Percentiles rank a stretch among this genome's conserved stretches.
These are phyloP conservation scores for Lichtheimia hyalospora DNA, from an alignment of 371 early-diverging fungal species.

Conservation along the genomic window DNA sequence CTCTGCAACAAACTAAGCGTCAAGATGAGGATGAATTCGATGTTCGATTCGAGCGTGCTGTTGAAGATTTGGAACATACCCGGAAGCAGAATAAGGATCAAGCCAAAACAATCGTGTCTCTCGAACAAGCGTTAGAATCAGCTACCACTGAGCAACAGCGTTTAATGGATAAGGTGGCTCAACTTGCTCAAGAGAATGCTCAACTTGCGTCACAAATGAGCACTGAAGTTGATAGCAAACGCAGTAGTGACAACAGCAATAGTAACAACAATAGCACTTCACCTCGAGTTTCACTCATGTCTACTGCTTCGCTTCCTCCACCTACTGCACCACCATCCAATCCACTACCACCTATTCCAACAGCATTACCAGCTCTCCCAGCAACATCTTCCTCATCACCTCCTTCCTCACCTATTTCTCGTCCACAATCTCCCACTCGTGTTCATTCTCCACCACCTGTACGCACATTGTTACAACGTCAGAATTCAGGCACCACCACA, in stretches of 20 bases:
- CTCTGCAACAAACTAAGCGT: constrained; percentile 7
- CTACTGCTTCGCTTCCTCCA: constrained; percentile 25
- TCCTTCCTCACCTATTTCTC: background rate
- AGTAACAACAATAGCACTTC: background rate
- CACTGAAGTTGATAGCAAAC: constrained; percentile 7
- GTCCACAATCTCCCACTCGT: constrained; percentile 2
- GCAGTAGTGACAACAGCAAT: constrained; percentile 13
- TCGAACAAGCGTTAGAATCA: background rate
- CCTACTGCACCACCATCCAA: constrained; percentile 50
- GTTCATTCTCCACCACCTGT: constrained; percentile 1
- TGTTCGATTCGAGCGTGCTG: constrained; percentile 4
- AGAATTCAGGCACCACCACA: constrained; percentile 16
- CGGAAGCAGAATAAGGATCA: constrained; percentile 6
- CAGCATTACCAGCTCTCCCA: constrained; percentile 13
- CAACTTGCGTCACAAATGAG: constrained; percentile 35
- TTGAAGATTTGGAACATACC: constrained; percentile 5
- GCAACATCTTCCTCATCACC: constrained; percentile 4
- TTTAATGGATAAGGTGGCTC: constrained; percentile 3
- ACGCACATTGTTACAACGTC: constrained; percentile 8
- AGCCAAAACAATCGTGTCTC: constrained; percentile 1
- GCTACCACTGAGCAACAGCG: background rate
- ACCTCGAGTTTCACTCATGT: constrained; percentile 13
- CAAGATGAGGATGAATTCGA: constrained; percentile 6
- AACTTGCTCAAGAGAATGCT: constrained; percentile 31
- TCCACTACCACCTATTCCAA: constrained; percentile 50